These are phyloP conservation scores for Diaporthe helianthi DNA, from an alignment of 2,329 filamentous ascomycete genomes.

Conservation along the genomic window DNA sequence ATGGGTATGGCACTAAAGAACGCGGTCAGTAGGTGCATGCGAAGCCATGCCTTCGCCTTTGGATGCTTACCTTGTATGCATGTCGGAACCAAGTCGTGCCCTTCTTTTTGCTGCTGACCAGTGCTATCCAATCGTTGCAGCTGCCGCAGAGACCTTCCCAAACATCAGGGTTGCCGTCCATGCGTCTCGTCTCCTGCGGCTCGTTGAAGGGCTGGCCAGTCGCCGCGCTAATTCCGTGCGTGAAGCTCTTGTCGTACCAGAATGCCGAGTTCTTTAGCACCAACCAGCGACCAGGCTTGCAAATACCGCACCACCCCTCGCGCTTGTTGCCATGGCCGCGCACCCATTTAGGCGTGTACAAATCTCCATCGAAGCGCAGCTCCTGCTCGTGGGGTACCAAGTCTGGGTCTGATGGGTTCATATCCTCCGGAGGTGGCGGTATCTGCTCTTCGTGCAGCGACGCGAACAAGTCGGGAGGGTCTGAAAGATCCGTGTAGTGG, in stretches of 20 bases:
- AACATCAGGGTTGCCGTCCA: constrained; percentile 81
- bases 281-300: constrained; percentile 84
- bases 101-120: constrained; percentile 88
- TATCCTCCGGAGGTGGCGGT: constrained; percentile 78
- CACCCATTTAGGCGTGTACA: constrained; percentile 86
- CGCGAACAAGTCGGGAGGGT: constrained; percentile 79
- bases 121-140: constrained; percentile 81
- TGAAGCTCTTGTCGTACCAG: constrained; percentile 93
- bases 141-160: constrained; percentile 82
- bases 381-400: constrained; percentile 80
- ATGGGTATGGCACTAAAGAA: constrained; percentile 70
- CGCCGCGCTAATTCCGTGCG: constrained; percentile 83
- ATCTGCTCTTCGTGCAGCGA: constrained; percentile 77
- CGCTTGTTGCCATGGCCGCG: constrained; percentile 86
- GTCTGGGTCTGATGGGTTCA: constrained; percentile 79
- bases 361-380: constrained; percentile 78
- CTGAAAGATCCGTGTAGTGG: constrained; percentile 76
- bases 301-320: constrained; percentile 89
- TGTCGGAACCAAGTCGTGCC: constrained; percentile 93
- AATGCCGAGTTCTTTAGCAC: constrained; percentile 90
- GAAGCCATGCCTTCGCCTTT: constrained; percentile 12
- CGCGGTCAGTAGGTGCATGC: constrained; percentile 26
- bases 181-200: constrained; percentile 76
- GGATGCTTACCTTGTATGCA: constrained; percentile 77
- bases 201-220: constrained; percentile 81